phyloP scores from a whole-genome alignment of 768 basidiomycete species.

The Brasilioporus rufonigricans region DNA sequence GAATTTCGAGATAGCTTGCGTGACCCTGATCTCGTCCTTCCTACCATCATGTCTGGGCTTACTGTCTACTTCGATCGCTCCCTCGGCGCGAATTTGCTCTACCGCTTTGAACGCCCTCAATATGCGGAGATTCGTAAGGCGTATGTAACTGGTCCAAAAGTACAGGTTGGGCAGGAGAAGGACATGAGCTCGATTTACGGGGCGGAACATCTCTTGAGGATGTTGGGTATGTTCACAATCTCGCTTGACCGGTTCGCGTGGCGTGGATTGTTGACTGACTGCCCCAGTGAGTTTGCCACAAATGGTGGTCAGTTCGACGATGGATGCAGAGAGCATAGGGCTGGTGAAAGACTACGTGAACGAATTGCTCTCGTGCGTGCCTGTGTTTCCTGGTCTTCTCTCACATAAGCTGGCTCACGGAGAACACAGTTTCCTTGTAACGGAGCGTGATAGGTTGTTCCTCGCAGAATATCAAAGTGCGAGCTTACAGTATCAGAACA shows the following conservation, averaged over 20 bases:
- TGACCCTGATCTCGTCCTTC: constrained; percentile 65
- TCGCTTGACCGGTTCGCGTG: neutral
- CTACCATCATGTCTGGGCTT: constrained; percentile 83
- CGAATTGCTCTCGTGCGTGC: constrained; percentile 74
- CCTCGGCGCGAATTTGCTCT: constrained; percentile 84
- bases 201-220: constrained; percentile 87
- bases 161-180: constrained; percentile 65
- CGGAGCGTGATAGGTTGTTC: constrained; percentile 72
- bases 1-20: constrained; percentile 46
- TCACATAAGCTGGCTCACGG: neutral
- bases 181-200: constrained; percentile 92
- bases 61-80: constrained; percentile 93
- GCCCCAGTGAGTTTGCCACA: constrained; percentile 83
- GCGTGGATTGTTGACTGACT: constrained; percentile 9
- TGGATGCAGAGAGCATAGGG: constrained; percentile 83
- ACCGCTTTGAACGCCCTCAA: constrained; percentile 93
- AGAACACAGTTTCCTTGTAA: constrained; percentile 67
- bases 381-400: neutral
- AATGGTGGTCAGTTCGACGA: constrained; percentile 85
- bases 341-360: constrained; percentile 88
- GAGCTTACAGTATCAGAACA: constrained; percentile 75
- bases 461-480: constrained; percentile 76
- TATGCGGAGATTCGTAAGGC: constrained; percentile 75
- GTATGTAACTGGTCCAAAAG: constrained; percentile 72
- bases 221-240: constrained; percentile 66